These are phyloP conservation scores for Solanum chmielewskii DNA, from an alignment of 257 asterid species.

Conservation along the genomic window DNA sequence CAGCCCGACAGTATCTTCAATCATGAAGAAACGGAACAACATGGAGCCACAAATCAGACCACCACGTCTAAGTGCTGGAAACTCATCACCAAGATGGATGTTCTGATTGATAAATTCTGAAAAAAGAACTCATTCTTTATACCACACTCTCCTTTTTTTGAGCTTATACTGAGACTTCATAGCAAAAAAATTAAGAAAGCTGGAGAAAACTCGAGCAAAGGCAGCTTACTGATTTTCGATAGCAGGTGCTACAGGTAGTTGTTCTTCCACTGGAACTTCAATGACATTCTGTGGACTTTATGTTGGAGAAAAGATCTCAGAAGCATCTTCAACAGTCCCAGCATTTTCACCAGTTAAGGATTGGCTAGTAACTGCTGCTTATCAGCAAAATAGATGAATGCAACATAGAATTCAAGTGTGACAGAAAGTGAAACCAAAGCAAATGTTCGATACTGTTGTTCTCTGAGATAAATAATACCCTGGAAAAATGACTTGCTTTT, in stretches of 20 bases:
- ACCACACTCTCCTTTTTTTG: not conserved
- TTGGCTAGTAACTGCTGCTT: not conserved
- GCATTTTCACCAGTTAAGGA: not conserved
- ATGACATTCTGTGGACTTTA: not conserved
- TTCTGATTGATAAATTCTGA: slow-evolving; percentile 17
- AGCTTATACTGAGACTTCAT: not conserved
- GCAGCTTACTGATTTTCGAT: not conserved
- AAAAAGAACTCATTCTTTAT: not conserved
- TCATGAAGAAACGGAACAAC: slow-evolving; percentile 78
- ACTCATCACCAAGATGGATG: slow-evolving; percentile 86
- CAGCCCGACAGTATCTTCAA: slow-evolving; percentile 89
- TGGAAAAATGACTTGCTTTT: not conserved
- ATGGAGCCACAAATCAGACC: slow-evolving; percentile 44
- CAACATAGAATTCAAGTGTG: not conserved
- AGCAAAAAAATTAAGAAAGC: not conserved
- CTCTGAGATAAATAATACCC: not conserved
- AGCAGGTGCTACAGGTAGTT: not conserved
- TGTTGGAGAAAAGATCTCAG: not conserved
- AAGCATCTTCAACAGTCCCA: not conserved
- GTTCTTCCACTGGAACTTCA: not conserved
- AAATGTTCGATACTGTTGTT: not conserved
- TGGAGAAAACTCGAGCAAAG: not conserved
- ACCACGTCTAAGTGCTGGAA: slow-evolving; percentile 43
- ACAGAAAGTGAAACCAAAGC: not conserved
- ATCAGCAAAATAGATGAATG: not conserved